Evolutionary conservation across 805 yeast genomes (phyloP), one percentile per base, ranked within the genome.

Genomic region (Barnettozyma sucrosica): DNA sequence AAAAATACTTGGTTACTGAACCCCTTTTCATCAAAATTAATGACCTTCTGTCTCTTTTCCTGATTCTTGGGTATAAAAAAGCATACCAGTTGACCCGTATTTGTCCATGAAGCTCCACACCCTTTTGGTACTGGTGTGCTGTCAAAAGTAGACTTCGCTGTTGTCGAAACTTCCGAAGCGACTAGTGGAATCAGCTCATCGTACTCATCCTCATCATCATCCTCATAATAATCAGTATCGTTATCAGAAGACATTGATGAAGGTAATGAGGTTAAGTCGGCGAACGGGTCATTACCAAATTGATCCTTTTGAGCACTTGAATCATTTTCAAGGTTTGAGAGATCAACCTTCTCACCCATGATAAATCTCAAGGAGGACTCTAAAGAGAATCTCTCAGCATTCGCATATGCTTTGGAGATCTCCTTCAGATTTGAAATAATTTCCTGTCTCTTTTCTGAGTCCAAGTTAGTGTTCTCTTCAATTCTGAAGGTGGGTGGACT

Each of bases 91-190:
- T 79, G 79, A 0, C 97, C 97, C 3, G 79, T 75, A 11, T 80
- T 75, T 0, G 95, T 74, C 96, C 97, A 90, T 1, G 79, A 70
- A 0, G 96, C 97, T 9, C 97, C 97, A 68, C 96, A 90, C 9
- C 89, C 93, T 59, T 87, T 89, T 0, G 97, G 97, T 13, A 90
- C 75, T 0, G 97, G 97, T 0, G 96, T 87, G 36, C 88, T 82
- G 59, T 88, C 95, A 57, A 81, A 76, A 4, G 71, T 57, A 1
- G 70, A 67, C 26, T 58, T 59, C 19, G 57, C 18, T n/a, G 37
- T n/a, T 7, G 20, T 20, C 41, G 48, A 40, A 1, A 38, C 18
- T 14, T 47, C 53, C 10, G 52, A 40, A 23, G 48, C 33, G 36
- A 46, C 37, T 52, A 55, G 34, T 32, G 57, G 60, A 25, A 52